Evolutionary conservation across 176 grass and related monocot genomes (phyloP), one percentile per base, ranked within the genome.

Genomic region (Dactylis glomerata): DNA sequence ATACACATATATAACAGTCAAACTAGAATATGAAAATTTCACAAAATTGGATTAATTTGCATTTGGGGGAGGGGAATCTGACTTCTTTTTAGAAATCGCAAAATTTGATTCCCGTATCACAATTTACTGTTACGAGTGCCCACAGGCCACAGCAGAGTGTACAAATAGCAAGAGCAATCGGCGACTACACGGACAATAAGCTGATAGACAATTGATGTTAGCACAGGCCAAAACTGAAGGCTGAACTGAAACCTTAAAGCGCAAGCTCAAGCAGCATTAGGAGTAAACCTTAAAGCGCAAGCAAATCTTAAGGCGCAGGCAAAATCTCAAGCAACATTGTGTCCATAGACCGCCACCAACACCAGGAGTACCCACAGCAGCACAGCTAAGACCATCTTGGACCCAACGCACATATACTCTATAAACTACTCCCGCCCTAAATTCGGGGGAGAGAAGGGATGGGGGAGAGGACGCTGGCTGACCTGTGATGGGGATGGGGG

Each of bases 401-500:
- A 77, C 38, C 12, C 51, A 20, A 55, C 37, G 59, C 54, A 79
- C 2, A 30, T 55, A 87, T 55, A 87, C 23, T 63, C 26, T 11
- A 20, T 27, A 76, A 7, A 8, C 5, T 31, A 14, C 24, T 44
- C 31, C 30, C 10, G 34, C 19, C 62, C 41, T 44, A 57, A 19
- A 64, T 73, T 5, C n/a, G n/a, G 56, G 24, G 75, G 22, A 16
- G 37, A 76, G 55, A 32, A 5, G 10, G 5, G 57, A 76, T 17
- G 51, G 2, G 70, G 17, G 58, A 28, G 26, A 78, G 51, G 47
- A 33, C 17, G 28, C 70, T 11, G 15, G 28, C 70, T 11, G 15
- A 92, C 95, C 96, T 8, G 81, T 88, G 62, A 98, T 85, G 47
- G 89, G 73, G 52, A 95, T 46, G 4, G 93, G 93, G 20, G 91